Percentiles rank a stretch among this genome's conserved stretches.
These are phyloP conservation scores for Hippophae tibetana DNA, from an alignment of 306 rosid genomes.

Conservation along the genomic window DNA sequence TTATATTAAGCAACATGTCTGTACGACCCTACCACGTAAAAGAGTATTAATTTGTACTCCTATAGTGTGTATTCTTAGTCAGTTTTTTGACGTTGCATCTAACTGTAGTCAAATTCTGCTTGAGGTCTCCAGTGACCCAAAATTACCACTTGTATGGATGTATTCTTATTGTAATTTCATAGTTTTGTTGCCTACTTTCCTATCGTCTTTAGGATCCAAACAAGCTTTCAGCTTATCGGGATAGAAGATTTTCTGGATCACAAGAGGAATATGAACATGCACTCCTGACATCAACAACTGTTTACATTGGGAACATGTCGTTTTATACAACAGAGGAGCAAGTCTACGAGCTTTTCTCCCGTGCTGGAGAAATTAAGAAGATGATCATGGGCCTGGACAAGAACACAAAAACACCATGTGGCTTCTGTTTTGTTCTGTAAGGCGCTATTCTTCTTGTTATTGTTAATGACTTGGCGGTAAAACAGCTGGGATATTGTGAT, in stretches of 20 bases:
- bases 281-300: constrained; percentile 50
- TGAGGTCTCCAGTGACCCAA: neutral
- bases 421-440: constrained; percentile 85
- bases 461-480: neutral
- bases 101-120: neutral
- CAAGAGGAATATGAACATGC: constrained; percentile 86
- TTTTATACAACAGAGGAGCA: constrained; percentile 96
- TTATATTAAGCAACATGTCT: too few species aligned
- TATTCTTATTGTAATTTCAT: neutral
- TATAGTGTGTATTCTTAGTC: too few species aligned
- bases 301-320: constrained; percentile 86
- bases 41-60: too few species aligned
- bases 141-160: neutral
- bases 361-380: constrained; percentile 94
- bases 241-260: constrained; percentile 70
- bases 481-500: neutral
- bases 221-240: constrained; percentile 79
- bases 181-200: neutral
- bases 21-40: too few species aligned
- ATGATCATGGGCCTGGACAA: constrained; percentile 97
- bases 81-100: too few species aligned
- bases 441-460: constrained; percentile 14
- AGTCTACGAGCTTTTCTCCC: constrained; percentile 77
- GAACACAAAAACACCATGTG: constrained; percentile 89
- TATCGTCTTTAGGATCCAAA: constrained; percentile 45